These are phyloP conservation scores for Yarrowia phangngaensis DNA, from an alignment of 805 yeast genomes.

Conservation along the genomic window DNA sequence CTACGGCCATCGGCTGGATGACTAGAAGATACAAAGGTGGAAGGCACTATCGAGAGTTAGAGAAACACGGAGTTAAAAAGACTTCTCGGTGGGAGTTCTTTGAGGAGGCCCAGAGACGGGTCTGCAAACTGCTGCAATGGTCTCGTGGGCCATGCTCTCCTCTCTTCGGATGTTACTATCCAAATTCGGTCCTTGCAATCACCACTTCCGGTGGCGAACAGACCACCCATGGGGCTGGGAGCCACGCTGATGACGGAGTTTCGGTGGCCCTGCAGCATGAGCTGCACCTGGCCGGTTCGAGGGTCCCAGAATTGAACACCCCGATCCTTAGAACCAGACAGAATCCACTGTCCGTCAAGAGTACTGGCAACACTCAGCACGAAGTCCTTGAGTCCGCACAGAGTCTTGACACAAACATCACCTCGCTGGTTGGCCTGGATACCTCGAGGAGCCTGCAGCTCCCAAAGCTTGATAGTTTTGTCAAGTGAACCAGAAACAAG, in stretches of 20 bases:
- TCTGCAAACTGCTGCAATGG: too few species aligned
- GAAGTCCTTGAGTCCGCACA: conserved; percentile 93
- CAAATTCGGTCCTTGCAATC: conserved; percentile 97
- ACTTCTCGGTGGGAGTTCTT: too few species aligned
- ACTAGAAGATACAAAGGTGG: too few species aligned
- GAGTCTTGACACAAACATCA: conserved; percentile 75
- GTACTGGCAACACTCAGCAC: conserved; percentile 92
- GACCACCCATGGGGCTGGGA: conserved; percentile 79
- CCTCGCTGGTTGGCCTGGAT: conserved; percentile 41
- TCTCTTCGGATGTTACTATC: too few species aligned
- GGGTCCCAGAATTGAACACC: conserved; percentile 98
- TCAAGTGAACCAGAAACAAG: conserved; percentile 94
- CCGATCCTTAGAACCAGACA: conserved; percentile 94
- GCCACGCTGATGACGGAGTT: conserved; percentile 94
- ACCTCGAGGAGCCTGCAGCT: conserved; percentile 55
- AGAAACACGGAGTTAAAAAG: too few species aligned
- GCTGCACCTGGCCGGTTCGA: conserved; percentile 79
- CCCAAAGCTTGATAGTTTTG: conserved; percentile 94
- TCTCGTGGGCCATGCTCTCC: too few species aligned
- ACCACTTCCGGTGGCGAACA: conserved; percentile 96
- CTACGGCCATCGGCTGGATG: too few species aligned
- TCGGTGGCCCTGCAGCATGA: conserved; percentile 95
- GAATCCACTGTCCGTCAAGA: conserved; percentile 84
- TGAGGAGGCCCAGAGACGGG: too few species aligned
- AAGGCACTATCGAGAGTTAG: too few species aligned